These are phyloP conservation scores for Microcyclosporella mali DNA, from an alignment of 2,329 filamentous ascomycete genomes.

Conservation along the genomic window DNA sequence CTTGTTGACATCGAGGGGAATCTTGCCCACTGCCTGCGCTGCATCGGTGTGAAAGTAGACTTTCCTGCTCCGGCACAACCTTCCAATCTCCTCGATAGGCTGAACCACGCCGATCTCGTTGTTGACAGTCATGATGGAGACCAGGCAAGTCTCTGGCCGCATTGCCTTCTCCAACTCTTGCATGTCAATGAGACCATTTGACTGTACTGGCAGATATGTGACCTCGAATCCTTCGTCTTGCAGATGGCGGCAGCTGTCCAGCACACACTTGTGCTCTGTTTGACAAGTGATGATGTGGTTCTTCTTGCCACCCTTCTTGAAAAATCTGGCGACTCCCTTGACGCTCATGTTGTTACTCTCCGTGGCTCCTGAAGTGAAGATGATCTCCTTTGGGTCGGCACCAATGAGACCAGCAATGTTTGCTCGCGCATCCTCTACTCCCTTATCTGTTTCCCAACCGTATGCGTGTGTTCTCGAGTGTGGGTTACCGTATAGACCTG, in stretches of 20 bases:
- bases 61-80: conserved; percentile 83
- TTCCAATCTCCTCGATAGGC: conserved; percentile 86
- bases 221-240: conserved; percentile 95
- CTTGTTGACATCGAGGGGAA: conserved; percentile 90
- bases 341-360: conserved; percentile 99
- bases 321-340: conserved; percentile 95
- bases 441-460: conserved; percentile 96
- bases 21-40: conserved; percentile 97
- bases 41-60: conserved; percentile 97
- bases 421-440: conserved; percentile 76
- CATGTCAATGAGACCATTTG: conserved; percentile 78
- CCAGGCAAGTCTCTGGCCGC: conserved; percentile 79
- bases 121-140: conserved; percentile 98
- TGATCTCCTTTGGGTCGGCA: conserved; percentile 94
- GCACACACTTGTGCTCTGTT: conserved; percentile 97
- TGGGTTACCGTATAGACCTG: conserved; percentile 90
- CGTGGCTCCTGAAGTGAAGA: conserved; percentile 95
- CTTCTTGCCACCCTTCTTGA: conserved; percentile 89
- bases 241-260: conserved; percentile 93
- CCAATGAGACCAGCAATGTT: conserved; percentile 84
- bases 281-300: conserved; percentile 96
- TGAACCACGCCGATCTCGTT: conserved; percentile 99
- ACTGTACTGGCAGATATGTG: conserved; percentile 90
- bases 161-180: conserved; percentile 82
- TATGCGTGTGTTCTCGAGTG: conserved; percentile 97